Evolutionary conservation across 345 rosid genomes (phyloP).

Genomic region (Turnera subulata): DNA sequence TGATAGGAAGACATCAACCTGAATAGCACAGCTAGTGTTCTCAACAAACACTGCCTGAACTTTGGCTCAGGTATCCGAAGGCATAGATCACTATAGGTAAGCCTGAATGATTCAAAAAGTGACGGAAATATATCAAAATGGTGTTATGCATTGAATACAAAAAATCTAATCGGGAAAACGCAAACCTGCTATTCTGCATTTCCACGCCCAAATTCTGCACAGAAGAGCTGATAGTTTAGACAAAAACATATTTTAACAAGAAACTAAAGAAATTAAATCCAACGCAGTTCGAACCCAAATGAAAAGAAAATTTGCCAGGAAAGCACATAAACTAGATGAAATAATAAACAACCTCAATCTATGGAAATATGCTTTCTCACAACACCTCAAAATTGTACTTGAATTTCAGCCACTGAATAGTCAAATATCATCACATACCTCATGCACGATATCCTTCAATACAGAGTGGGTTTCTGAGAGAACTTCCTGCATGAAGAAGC

Average conservation of each 20-base stretch:
- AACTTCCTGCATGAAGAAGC: constrained; percentile 98
- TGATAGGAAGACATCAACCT: constrained; percentile 84
- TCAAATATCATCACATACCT: constrained; percentile 44
- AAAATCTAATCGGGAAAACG: constrained; percentile 20
- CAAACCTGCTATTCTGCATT: constrained; percentile 72
- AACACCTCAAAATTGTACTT: background rate
- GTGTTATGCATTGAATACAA: background rate
- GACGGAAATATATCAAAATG: constrained; percentile 16
- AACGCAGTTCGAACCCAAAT: constrained; percentile 3
- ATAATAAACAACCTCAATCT: constrained; percentile 5
- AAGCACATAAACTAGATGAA: background rate
- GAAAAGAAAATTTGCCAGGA: background rate
- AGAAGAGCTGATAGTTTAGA: constrained; percentile 16
- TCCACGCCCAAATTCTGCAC: constrained; percentile 67
- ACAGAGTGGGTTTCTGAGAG: constrained; percentile 83
- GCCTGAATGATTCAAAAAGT: constrained; percentile 46
- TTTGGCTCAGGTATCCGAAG: constrained; percentile 90
- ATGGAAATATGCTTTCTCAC: too few relatives aligned
- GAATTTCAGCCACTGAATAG: background rate
- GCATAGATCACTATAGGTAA: constrained; percentile 98
- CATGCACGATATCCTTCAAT: constrained; percentile 66
- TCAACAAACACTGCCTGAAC: constrained; percentile 84
- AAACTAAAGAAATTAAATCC: constrained; percentile 1
- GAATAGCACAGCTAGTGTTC: constrained; percentile 78
- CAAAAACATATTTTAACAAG: background rate